Conservation (phyloP, 805 yeast genomes). For the Starmerella sp. region DNA sequence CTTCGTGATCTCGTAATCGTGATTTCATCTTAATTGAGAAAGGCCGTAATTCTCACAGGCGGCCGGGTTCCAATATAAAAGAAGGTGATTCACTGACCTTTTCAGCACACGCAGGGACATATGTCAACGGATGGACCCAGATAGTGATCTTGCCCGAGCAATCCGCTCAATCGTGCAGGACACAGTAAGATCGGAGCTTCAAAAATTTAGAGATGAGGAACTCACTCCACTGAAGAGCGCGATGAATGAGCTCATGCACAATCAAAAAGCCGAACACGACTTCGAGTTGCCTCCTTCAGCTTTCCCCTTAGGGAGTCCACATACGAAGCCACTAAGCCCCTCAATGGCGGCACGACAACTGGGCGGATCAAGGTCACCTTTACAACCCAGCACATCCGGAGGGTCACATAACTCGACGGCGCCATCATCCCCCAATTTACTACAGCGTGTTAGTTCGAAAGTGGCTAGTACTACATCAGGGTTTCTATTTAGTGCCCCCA, state of each 20-base stretch:
- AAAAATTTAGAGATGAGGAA: constrained; percentile 11
- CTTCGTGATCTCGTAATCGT: too few relatives aligned
- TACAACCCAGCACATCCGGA: background rate
- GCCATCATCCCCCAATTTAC: constrained; percentile 6
- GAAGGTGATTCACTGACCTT: background rate
- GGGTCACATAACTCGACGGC: background rate
- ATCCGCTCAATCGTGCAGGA: constrained; percentile 11
- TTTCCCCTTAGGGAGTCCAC: background rate
- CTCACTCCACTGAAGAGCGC: constrained; percentile 9
- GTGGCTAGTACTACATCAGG: constrained; percentile 13
- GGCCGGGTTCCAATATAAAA: too few relatives aligned
- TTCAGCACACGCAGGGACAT: background rate
- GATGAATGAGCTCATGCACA: constrained; percentile 3
- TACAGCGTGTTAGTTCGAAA: constrained; percentile 15
- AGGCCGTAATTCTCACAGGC: too few relatives aligned
- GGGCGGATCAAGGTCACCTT: background rate
- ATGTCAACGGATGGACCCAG: background rate
- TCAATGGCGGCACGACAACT: background rate
- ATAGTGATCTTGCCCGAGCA: background rate
- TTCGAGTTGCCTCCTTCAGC: constrained; percentile 8
- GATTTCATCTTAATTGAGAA: too few relatives aligned
- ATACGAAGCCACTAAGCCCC: background rate
- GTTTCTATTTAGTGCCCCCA: background rate
- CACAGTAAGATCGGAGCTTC: constrained; percentile 12
- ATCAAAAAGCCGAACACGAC: background rate